Conservation (phyloP, 2,329 filamentous ascomycete species). For the Paecilomyces niveus region DNA sequence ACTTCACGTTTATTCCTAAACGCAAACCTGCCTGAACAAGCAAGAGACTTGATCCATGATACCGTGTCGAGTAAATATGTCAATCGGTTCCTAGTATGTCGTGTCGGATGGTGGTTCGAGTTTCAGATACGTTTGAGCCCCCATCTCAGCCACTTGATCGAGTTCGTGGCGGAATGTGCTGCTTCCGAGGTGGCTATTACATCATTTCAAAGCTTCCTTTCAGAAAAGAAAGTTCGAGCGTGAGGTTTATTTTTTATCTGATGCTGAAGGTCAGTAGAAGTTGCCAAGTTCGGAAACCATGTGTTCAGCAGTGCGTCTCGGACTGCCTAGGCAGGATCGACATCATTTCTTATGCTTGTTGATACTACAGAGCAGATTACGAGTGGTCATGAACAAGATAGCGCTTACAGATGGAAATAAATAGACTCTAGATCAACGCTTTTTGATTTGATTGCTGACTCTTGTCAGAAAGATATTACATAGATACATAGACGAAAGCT, state of each 20-base stretch:
- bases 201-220: background rate
- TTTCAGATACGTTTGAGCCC: background rate
- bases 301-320: background rate
- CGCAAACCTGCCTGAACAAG: background rate
- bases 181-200: background rate
- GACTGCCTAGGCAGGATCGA: background rate
- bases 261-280: background rate
- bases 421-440: background rate
- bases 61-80: background rate
- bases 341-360: background rate
- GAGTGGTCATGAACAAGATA: background rate
- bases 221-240: background rate
- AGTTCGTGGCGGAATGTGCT: background rate
- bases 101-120: background rate
- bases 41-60: background rate
- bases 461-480: background rate
- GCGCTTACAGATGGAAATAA: background rate
- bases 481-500: background rate
- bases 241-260: background rate
- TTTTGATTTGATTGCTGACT: background rate
- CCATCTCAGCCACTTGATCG: background rate
- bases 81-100: background rate
- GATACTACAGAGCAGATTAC: background rate
- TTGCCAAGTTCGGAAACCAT: background rate
- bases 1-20: background rate